Conservation (phyloP, 2,329 filamentous ascomycete species). For the Hypoxylon sp. region DNA sequence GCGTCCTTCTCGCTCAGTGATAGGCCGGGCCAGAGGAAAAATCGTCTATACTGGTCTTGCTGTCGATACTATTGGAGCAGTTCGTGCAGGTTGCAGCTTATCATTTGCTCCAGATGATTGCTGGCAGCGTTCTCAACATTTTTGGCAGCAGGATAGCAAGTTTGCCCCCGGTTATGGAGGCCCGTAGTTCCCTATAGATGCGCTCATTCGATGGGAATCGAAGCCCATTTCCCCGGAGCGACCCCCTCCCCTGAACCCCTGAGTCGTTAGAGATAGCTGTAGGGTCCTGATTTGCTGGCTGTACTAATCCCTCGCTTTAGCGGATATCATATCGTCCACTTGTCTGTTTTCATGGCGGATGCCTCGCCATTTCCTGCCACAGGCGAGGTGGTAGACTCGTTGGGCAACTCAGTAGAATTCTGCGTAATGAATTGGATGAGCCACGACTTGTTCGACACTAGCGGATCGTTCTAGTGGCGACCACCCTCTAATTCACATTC, state of each 20-base stretch:
- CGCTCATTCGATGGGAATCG: background rate
- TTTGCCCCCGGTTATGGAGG: constrained; percentile 44
- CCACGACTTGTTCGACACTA: constrained; percentile 50
- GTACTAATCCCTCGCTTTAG: constrained; percentile 21
- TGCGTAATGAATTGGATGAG: constrained; percentile 50
- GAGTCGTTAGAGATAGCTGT: constrained; percentile 6
- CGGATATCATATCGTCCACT: constrained; percentile 38
- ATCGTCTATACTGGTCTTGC: constrained; percentile 46
- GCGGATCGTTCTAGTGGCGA: constrained; percentile 50
- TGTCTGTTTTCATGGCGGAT: constrained; percentile 51
- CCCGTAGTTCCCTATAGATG: background rate
- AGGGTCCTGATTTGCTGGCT: constrained; percentile 3
- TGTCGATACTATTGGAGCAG: constrained; percentile 47
- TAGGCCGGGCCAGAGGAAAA: constrained; percentile 45
- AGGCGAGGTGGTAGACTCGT: constrained; percentile 45
- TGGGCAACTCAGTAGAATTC: constrained; percentile 25
- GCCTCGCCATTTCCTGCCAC: constrained; percentile 45
- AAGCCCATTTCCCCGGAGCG: background rate
- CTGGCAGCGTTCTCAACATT: constrained; percentile 56
- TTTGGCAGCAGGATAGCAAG: constrained; percentile 59
- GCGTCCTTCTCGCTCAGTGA: constrained; percentile 47
- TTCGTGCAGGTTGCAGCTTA: constrained; percentile 48
- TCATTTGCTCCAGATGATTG: constrained; percentile 51
- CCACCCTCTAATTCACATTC: constrained; percentile 57
- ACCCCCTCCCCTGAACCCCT: constrained; percentile 18